Evolutionary conservation across 352 stramenopile species (phyloP), one percentile per base, ranked within the genome.

Genomic region (Globisporangium uncinulatum): DNA sequence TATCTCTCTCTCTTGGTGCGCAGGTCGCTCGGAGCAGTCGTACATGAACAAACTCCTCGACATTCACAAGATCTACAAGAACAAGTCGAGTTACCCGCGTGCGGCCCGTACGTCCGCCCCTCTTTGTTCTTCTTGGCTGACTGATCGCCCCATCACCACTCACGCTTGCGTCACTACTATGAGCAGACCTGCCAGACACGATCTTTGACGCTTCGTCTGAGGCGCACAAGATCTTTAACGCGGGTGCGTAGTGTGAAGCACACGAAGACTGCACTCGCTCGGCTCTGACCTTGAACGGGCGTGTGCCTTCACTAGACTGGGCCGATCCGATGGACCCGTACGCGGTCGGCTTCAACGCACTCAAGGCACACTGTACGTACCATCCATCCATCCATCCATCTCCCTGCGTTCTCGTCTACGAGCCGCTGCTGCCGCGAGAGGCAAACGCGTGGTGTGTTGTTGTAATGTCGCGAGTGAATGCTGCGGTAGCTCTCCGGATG

Each of bases 181-280:
- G 20, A 19, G 19, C 37, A 91, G 81, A 78, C 61, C 62, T 91
- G 5, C 81, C 81, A 4, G 67, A 70, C 32, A 61, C 66, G 11
- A 64, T 91, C 45, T 87, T 74, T 56, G 73, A 92, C 46, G 42
- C 65, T n/a, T 57, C 47, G 0, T 88, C 81, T 3, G 63, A 75
- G 41, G 75, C 75, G 15, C 60, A 88, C 69, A 89, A 87, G 54
- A 80, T 89, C 44, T 92, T 92, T 51, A 79, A 61, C 14, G 65
- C 81, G 53, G 69, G 81, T 90, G 51, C 32, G 63, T 58, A n/a
- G 13, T 24, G 4, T 57, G 20, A 13, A 47, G 8, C 8, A 29
- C 19, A 15, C 11, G n/a, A 21, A 2, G 17, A 51, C 11, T 13
- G 10, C 3, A 13, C 24, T 32, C 43, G 13, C 9, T 41, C 10